Evolutionary conservation across 1,139 yeast genomes (phyloP), one percentile per base, ranked within the genome.

Genomic region (Oligophagozyma castellii): DNA sequence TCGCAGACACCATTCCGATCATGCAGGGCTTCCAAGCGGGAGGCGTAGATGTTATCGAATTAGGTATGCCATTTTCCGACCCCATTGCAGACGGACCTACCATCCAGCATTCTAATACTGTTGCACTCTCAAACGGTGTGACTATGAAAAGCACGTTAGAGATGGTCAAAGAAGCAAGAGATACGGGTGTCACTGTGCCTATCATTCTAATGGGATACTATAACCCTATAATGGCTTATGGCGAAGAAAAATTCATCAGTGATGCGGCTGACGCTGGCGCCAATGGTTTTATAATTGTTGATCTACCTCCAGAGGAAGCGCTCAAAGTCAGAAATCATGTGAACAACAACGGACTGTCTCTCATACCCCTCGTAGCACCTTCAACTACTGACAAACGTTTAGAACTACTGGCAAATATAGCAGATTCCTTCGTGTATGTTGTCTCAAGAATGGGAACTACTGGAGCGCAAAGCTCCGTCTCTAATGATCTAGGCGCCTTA

Each of bases 21-120:
- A 55, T 92, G 53, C 69, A 75, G 51, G 89, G 92, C 18, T 70
- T 89, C 61, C 96, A 89, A 60, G 79, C 70, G 26, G 96, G 93
- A 39, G 99, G 99, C 36, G 92, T 81, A 14, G 98, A 89, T 52
- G 69, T 89, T 38, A 81, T 89, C 42, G 99, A 89, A 59, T 61
- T 89, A 29, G 98, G 99, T 37, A 62, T 92, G 50, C 99, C 99
- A 24, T 89, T 89, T 55, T 77, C 95, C n/a, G 99, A 89, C 53
- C 98, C 99, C 24, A 83, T 89, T 48, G 99, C 96, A 24, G 99
- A 89, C 55, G 99, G 99, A 27, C 94, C 96, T 22, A 83, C 93
- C 11, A 89, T 89, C 45, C 98, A 89, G 58, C 72, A 63, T 22
- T 83, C 96, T 23, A 86, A 86, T 57, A 70, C 70, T 20, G 63